These are phyloP conservation scores for Karstenula rhodostoma DNA, from an alignment of 2,329 filamentous ascomycete genomes.

Conservation along the genomic window DNA sequence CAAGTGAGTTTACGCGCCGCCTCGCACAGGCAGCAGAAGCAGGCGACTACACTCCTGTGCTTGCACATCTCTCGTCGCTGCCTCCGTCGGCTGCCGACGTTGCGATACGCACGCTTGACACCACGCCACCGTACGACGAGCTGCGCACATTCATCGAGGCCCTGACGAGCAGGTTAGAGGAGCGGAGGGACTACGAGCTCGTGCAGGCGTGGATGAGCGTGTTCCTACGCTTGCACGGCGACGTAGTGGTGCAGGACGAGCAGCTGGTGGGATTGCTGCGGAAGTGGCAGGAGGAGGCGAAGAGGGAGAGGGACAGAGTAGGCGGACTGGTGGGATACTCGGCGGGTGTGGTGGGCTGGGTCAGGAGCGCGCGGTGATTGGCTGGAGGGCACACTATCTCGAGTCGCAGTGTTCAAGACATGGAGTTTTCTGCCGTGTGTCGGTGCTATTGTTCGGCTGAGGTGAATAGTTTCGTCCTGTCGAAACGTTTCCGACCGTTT, in stretches of 20 bases:
- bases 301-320: slow-evolving; percentile 74
- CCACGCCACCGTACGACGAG: slow-evolving; percentile 67
- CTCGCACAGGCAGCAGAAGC: slow-evolving; percentile 58
- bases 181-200: slow-evolving; percentile 86
- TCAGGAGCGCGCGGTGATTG: slow-evolving; percentile 62
- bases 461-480: background rate
- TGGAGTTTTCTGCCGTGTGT: background rate
- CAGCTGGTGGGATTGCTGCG: slow-evolving; percentile 66
- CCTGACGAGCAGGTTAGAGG: slow-evolving; percentile 72
- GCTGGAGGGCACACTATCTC: background rate
- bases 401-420: background rate
- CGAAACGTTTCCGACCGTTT: background rate
- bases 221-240: slow-evolving; percentile 80
- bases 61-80: slow-evolving; percentile 81
- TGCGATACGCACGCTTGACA: slow-evolving; percentile 81
- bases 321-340: slow-evolving; percentile 85
- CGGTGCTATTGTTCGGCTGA: background rate
- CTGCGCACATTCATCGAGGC: slow-evolving; percentile 82
- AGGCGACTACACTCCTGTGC: slow-evolving; percentile 71
- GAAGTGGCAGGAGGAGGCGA: slow-evolving; percentile 77
- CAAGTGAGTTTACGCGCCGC: slow-evolving; percentile 57
- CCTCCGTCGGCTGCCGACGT: slow-evolving; percentile 87
- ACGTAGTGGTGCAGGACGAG: slow-evolving; percentile 61
- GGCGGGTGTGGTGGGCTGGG: slow-evolving; percentile 82
- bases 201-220: slow-evolving; percentile 98